phyloP scores from a whole-genome alignment of 2,329 filamentous ascomycete species.

The Xylariomycetidae sp. region DNA sequence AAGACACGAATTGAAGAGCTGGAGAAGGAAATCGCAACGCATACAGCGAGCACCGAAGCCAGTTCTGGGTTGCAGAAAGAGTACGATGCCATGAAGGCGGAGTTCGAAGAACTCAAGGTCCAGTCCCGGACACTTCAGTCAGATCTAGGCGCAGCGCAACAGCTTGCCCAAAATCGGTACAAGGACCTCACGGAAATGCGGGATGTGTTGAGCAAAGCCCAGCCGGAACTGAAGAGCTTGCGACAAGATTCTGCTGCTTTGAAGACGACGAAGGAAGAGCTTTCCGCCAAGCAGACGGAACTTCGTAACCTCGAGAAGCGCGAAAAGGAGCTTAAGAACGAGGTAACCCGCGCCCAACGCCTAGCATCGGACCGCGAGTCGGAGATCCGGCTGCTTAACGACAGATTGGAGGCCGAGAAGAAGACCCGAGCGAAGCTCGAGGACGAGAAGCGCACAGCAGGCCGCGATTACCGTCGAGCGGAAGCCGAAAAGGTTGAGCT shows the following conservation, averaged over 20 bases:
- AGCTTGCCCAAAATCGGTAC: constrained; percentile 80
- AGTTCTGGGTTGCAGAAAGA: constrained; percentile 55
- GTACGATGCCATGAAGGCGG: constrained; percentile 46
- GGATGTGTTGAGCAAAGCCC: constrained; percentile 74
- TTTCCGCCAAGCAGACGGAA: constrained; percentile 52
- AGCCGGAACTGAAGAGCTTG: constrained; percentile 76
- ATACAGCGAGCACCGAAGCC: constrained; percentile 31
- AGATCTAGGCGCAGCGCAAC: constrained; percentile 78
- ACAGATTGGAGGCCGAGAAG: constrained; percentile 71
- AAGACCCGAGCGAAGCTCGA: constrained; percentile 68
- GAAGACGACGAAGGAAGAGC: constrained; percentile 68
- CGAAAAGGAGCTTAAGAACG: constrained; percentile 74
- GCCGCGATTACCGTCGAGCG: constrained; percentile 69
- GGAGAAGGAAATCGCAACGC: constrained; percentile 59
- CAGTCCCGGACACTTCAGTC: constrained; percentile 68
- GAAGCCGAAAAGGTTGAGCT: constrained; percentile 77
- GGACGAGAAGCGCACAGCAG: constrained; percentile 67
- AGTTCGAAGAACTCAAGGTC: constrained; percentile 62
- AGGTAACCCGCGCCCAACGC: constrained; percentile 64
- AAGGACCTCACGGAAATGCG: constrained; percentile 79
- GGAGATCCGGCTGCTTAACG: constrained; percentile 72
- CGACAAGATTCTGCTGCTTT: constrained; percentile 71
- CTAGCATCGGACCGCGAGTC: constrained; percentile 66
- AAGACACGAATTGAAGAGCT: constrained; percentile 59
- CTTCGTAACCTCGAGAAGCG: constrained; percentile 72